Evolutionary conservation across 106 monocot species (phyloP).

Genomic region (Platanthera zijinensis): DNA sequence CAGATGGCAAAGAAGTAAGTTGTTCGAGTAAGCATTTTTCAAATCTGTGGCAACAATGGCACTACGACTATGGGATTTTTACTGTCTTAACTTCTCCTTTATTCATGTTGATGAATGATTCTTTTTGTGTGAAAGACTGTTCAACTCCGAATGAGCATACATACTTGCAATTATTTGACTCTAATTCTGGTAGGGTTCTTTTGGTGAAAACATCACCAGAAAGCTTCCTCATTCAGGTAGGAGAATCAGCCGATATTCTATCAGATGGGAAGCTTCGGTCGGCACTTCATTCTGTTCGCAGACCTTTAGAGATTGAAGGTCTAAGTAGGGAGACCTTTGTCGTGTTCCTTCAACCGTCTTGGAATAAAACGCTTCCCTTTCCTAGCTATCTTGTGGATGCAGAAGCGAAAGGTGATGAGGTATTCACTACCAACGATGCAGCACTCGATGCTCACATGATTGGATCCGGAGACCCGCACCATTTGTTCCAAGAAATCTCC

Average conservation of each 20-base stretch:
- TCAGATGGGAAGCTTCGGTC: slow-evolving; percentile 67
- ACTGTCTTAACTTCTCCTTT: slow-evolving; percentile 81
- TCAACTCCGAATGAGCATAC: slow-evolving; percentile 29
- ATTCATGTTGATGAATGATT: slow-evolving; percentile 34
- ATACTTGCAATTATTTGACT: slow-evolving; percentile 68
- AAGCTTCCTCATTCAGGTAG: slow-evolving; percentile 80
- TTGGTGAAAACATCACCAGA: slow-evolving; percentile 54
- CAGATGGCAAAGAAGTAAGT: slow-evolving; percentile 5
- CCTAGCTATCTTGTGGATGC: slow-evolving; percentile 16
- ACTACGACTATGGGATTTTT: slow-evolving; percentile 94
- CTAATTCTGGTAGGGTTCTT: slow-evolving; percentile 35
- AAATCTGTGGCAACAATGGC: slow-evolving; percentile 94
- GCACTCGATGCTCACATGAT: background rate
- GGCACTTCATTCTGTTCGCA: slow-evolving; percentile 73
- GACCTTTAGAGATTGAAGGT: slow-evolving; percentile 33
- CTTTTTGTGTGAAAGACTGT: slow-evolving; percentile 24
- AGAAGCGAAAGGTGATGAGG: slow-evolving; percentile 10
- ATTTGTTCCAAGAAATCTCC: slow-evolving; percentile 36
- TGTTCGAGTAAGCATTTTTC: slow-evolving; percentile 14
- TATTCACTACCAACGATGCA: background rate
- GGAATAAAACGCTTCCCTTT: slow-evolving; percentile 46
- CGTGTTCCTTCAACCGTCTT: slow-evolving; percentile 87
- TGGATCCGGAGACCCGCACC: slow-evolving; percentile 6
- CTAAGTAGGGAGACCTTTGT: slow-evolving; percentile 85
- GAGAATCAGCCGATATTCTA: slow-evolving; percentile 81